Base-by-base conservation (phyloP, 2,329 filamentous ascomycete species). In the Fusarium globosum region DNA sequence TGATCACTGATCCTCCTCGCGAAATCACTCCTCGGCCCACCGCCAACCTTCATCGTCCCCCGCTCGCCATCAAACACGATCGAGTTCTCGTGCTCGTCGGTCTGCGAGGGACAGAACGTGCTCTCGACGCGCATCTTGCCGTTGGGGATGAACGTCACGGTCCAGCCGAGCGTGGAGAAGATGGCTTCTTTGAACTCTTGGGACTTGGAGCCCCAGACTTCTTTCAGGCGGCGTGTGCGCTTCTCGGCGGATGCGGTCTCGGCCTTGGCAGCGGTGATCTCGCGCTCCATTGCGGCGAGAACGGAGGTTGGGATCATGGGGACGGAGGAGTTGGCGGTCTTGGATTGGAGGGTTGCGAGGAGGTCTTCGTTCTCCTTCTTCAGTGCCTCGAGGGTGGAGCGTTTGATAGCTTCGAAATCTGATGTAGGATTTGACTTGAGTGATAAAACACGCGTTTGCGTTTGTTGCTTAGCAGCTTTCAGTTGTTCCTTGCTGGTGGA, bases 41-140 rank as follows among this genome's bases (percentile, higher is more conserved):
- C 96, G 39, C 92, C 94, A 65, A 99, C 93, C 87, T 99, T 99
- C 96, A 99, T 99, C 2, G 95, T 98, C 13, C 96, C 96, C 65
- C 93, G 91, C 84, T 98, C 95, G 58, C 95, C 95, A 82, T 97
- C 95, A 81, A 98, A 98, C 0, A 97, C 90, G 68, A 93, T 92
- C 65, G 88, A 90, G 75, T 92, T 92, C 81, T 92, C 91, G 80
- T 94, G 90, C 79, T 93, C 91, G 62, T 93, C 90, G 80, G 81
- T 90, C 83, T 69, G 82, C 5, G 89, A 91, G 0, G 95, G 92
- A 80, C 93, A 93, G 80, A 96, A 97, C 74, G 96, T 93, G 68
- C 89, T 93, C 61, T 96, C 97, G 28, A 98, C 94, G 38, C 94
- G 92, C 83, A 98, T 97, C 78, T 97, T 96, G 46, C 96, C 96